Evolutionary conservation across 495 filamentous ascomycete genomes (phyloP).

Genomic region (Aspergillus incahuasiensis): DNA sequence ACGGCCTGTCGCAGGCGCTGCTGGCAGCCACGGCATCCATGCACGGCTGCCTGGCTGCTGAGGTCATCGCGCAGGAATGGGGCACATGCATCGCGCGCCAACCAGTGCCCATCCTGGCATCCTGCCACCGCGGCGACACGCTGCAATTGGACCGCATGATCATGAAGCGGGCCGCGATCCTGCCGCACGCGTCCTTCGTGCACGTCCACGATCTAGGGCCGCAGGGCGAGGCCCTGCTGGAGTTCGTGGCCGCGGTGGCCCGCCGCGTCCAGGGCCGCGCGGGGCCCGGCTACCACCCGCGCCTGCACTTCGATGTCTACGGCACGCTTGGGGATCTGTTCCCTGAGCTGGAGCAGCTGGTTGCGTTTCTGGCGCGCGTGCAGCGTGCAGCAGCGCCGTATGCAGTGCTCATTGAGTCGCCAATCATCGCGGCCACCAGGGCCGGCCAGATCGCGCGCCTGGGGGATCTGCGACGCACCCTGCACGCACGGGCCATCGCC

Average conservation of each 20-base stretch:
- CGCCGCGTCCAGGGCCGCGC: slow-evolving; percentile 6
- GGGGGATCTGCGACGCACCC: too few species aligned
- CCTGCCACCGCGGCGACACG: slow-evolving; percentile 12
- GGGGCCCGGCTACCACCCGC: slow-evolving; percentile 5
- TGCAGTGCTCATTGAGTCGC: slow-evolving; percentile 10
- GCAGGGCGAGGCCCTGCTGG: not conserved
- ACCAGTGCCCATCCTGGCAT: slow-evolving; percentile 8
- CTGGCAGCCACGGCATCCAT: slow-evolving; percentile 3
- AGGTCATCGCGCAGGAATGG: slow-evolving; percentile 9
- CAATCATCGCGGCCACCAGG: slow-evolving; percentile 7
- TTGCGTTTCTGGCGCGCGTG: not conserved
- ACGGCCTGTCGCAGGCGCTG: slow-evolving; percentile 13
- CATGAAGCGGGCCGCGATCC: slow-evolving; percentile 10
- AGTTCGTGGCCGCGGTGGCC: slow-evolving; percentile 1
- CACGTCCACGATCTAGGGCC: slow-evolving; percentile 12
- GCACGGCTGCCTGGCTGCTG: not conserved
- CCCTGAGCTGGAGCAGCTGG: not conserved
- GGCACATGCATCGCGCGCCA: not conserved
- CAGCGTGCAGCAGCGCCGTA: slow-evolving; percentile 1
- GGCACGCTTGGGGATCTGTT: slow-evolving; percentile 9
- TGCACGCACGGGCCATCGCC: not conserved
- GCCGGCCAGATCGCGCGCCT: slow-evolving; percentile 1
- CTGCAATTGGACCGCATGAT: slow-evolving; percentile 14
- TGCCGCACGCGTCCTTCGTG: slow-evolving; percentile 13
- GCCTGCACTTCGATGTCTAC: slow-evolving; percentile 15